Evolutionary conservation across 805 yeast species (phyloP), one percentile per base, ranked within the genome.

Genomic region (Danielia reshetovae): DNA sequence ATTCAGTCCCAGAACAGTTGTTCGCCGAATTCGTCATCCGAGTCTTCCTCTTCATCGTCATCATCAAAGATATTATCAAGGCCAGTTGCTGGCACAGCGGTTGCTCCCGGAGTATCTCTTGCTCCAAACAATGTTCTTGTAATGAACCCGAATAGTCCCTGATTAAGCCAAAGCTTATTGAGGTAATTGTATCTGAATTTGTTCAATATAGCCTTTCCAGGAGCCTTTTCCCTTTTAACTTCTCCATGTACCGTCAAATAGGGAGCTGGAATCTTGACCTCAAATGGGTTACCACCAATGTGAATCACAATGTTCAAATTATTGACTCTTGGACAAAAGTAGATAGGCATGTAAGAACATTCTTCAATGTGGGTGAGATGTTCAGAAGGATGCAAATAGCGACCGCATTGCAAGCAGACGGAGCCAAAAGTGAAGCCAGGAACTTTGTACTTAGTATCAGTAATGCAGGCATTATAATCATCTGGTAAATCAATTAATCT

Each of bases 161-260:
- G 81, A 42, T 68, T 74, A 23, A 82, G 55, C 84, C 85, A 85
- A 28, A 74, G 53, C 31, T 69, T 70, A 45, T 74, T 80, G 43
- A 83, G 57, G 40, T 75, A 68, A 23, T 67, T 60, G 55, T 75
- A 81, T 35, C 94, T 68, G 16, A 60, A 63, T 12, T 59, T 42
- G 48, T 72, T 74, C 38, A 84, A 62, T 0, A 62, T 63, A 0
- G 85, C 85, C 29, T 79, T 83, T 12, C 76, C 73, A 10, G 72
- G 70, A 40, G 68, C 62, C 3, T 78, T 67, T 13, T 72, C 72
- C 7, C 66, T 63, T 21, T 83, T 83, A 3, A 81, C 72, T 54
- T 85, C 93, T 15, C 94, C 94, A 55, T 83, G 88, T 4, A 68
- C 65, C 35, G 85, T 82, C 51, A 85, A 59, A 51, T 82, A 85